Evolutionary conservation across 2,329 filamentous ascomycete genomes (phyloP), one percentile per base, ranked within the genome.

Genomic region (Alternaria postmessia): DNA sequence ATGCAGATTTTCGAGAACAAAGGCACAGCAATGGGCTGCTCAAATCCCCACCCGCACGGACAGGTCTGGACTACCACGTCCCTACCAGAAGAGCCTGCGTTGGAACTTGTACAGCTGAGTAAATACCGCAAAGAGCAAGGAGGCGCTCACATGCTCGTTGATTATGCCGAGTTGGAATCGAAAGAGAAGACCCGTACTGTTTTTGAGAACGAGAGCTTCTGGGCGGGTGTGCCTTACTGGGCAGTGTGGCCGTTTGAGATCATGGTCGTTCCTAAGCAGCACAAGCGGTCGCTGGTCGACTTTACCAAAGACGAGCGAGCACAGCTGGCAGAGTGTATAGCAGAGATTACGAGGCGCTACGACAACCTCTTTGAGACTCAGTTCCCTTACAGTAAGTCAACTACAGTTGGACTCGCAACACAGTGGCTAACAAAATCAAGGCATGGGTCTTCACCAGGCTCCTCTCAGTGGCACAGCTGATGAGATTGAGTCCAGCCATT

Each of bases 1-100:
- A 97, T 99, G 94, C 95, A 99, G 77, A 98, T 99, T 66, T 99
- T 99, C 65, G 95, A 99, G 82, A 99, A 99, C 84, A 99, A 99
- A 81, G 95, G 95, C 52, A 89, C 91, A 1, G 93, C 94, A 11
- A 99, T 99, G 95, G 95, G 95, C 52, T 99, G 95, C 83, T 98
- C 94, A 1, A 99, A 99, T 78, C 95, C 95, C 1, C 95, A 99
- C 78, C 95, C 95, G 0, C 95, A 99, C 80, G 94, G 95, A 60
- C 95, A 99, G 79, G 86, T 97, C 64, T 99, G 95, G 95, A 95
- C 93, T 2, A 96, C 94, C 0, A 97, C 92, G 22, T 91, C 89
- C 7, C 82, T 97, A 68, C 95, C 95, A 0, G 94, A 98, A 76
- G 95, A 99, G 79, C 93, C 93, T 0, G 87, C 86, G 1, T 86